A percentile compares a stretch with the other conserved stretches of the same genome.
phyloP scores from a whole-genome alignment of 164 flowering plant species.

The Buxus sempervirens region DNA sequence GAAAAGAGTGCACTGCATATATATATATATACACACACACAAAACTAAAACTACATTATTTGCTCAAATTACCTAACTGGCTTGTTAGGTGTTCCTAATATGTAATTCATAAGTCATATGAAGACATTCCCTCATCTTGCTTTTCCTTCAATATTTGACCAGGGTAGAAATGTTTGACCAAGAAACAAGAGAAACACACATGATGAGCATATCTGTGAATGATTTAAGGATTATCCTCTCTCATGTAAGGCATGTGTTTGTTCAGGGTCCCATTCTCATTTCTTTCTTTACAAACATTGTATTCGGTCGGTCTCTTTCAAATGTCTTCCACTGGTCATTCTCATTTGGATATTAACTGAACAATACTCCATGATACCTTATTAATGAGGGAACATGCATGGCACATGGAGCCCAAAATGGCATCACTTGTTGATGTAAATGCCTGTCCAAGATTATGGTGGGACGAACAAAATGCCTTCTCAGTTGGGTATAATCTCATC shows the following conservation, averaged over 20 bases:
- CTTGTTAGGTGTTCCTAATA: too few species aligned
- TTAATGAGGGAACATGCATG: neutral
- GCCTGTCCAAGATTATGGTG: too few species aligned
- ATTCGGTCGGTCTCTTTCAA: constrained; percentile 13
- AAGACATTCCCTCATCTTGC: neutral
- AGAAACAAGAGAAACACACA: neutral
- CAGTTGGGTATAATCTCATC: too few species aligned
- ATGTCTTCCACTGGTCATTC: neutral
- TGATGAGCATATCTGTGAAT: neutral
- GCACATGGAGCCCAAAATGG: constrained; percentile 8
- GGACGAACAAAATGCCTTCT: too few species aligned
- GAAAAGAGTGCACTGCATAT: too few species aligned
- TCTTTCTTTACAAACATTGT: constrained; percentile 11
- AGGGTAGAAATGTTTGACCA: constrained; percentile 5
- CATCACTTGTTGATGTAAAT: too few species aligned
- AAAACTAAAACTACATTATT: too few species aligned
- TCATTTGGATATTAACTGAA: neutral
- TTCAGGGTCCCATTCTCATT: constrained; percentile 3
- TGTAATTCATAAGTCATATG: too few species aligned
- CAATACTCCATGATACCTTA: neutral
- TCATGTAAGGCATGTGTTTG: constrained; percentile 10
- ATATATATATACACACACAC: too few species aligned
- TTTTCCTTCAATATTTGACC: neutral
- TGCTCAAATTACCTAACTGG: too few species aligned
- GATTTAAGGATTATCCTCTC: neutral